Percentiles rank a stretch among this genome's conserved stretches.
These are phyloP conservation scores for Sphaerostilbella broomeana DNA, from an alignment of 2,329 filamentous ascomycete genomes.

Conservation along the genomic window DNA sequence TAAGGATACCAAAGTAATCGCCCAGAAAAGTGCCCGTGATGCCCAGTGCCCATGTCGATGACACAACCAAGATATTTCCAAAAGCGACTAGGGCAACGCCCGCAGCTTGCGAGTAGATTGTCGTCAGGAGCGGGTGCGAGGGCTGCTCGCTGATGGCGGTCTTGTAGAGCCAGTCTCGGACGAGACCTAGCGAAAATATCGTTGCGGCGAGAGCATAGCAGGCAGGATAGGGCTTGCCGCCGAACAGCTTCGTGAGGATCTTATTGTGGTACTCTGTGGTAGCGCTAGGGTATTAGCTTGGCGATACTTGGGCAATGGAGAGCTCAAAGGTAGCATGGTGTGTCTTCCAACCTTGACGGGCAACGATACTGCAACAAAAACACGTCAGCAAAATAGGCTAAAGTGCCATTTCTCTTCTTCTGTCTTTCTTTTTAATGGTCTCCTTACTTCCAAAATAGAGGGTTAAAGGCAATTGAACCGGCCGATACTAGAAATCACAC, in stretches of 20 bases:
- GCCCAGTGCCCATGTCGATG: conserved; percentile 85
- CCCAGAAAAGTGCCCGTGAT: conserved; percentile 94
- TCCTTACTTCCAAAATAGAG: conserved; percentile 98
- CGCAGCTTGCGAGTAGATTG: conserved; percentile 50
- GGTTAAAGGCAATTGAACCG: conserved; percentile 83
- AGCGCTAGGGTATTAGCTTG: conserved; percentile 16
- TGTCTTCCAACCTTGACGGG: conserved; percentile 66
- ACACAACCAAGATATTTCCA: conserved; percentile 80
- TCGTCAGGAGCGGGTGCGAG: conserved; percentile 64
- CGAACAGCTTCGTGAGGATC: conserved; percentile 78
- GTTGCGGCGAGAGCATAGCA: conserved; percentile 84
- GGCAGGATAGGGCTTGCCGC: conserved; percentile 67
- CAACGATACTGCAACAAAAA: conserved; percentile 58
- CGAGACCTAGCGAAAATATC: conserved; percentile 87
- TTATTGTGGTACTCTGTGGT: conserved; percentile 81
- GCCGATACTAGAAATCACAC: conserved; percentile 58
- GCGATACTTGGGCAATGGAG: not conserved
- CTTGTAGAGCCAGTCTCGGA: conserved; percentile 86
- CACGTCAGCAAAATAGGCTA: conserved; percentile 32
- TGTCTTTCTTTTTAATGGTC: conserved; percentile 3
- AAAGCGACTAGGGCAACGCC: conserved; percentile 64
- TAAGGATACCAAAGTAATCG: conserved; percentile 97
- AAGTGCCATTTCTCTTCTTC: no score
- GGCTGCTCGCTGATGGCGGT: conserved; percentile 71
- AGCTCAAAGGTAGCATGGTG: conserved; percentile 10